Evolutionary conservation across 2,329 filamentous ascomycete genomes (phyloP).

Genomic region (Fusarium heterosporum): DNA sequence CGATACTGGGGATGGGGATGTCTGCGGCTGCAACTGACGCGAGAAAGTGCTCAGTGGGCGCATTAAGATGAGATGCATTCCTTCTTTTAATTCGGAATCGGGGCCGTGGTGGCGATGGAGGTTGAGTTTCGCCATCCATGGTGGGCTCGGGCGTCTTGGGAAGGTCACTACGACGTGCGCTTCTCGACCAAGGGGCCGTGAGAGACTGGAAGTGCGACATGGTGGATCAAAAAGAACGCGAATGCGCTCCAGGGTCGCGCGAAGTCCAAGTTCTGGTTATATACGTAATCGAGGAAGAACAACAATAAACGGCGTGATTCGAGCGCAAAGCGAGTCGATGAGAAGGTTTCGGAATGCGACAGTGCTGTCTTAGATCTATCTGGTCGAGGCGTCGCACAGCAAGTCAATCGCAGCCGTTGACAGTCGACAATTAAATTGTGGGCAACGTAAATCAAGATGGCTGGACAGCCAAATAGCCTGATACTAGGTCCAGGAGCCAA

Average conservation of each 20-base stretch:
- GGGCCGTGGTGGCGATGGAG: slow-evolving; percentile 64
- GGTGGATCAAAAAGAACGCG: slow-evolving; percentile 43
- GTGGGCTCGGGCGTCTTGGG: slow-evolving; percentile 67
- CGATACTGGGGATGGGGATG: slow-evolving; percentile 73
- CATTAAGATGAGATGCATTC: slow-evolving; percentile 63
- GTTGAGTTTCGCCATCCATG: slow-evolving; percentile 51
- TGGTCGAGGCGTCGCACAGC: slow-evolving; percentile 22
- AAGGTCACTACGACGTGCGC: slow-evolving; percentile 54
- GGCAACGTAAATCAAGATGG: slow-evolving; percentile 13
- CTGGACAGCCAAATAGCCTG: background rate
- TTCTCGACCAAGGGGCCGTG: slow-evolving; percentile 59
- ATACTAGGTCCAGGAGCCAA: slow-evolving; percentile 1
- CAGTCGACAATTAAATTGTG: slow-evolving; percentile 15
- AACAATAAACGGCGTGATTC: slow-evolving; percentile 14
- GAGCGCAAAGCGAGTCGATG: slow-evolving; percentile 30
- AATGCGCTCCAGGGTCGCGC: slow-evolving; percentile 27
- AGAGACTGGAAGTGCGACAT: slow-evolving; percentile 63
- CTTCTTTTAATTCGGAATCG: slow-evolving; percentile 68
- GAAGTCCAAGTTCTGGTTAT: slow-evolving; percentile 15
- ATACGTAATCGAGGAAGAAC: slow-evolving; percentile 26
- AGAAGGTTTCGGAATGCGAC: slow-evolving; percentile 43
- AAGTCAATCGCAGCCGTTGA: slow-evolving; percentile 12
- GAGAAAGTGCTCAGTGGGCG: slow-evolving; percentile 74
- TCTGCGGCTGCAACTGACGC: slow-evolving; percentile 74
- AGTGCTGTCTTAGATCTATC: slow-evolving; percentile 43